Percentiles rank a stretch among this genome's conserved stretches.
Conservation (phyloP, 2,329 filamentous ascomycete species). For the Colletotrichum sansevieriae region DNA sequence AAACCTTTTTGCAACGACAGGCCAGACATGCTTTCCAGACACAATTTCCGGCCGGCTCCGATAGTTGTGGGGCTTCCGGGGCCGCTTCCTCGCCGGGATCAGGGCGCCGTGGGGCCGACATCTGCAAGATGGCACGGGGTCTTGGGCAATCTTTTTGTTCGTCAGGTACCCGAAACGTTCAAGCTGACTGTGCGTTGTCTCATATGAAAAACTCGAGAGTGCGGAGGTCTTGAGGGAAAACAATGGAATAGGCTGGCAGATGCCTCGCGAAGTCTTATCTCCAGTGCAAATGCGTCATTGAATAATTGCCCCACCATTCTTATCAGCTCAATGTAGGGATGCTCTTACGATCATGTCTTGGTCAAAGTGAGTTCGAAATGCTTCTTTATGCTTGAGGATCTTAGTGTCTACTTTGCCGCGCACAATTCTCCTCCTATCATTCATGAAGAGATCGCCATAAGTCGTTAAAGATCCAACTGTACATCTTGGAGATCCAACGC, state of each 20-base stretch:
- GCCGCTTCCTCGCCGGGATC: background rate
- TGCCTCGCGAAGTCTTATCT: constrained; percentile 8
- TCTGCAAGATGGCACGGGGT: background rate
- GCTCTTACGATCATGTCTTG: too few relatives aligned
- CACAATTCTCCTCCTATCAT: too few relatives aligned
- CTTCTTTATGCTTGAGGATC: too few relatives aligned
- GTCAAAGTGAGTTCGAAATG: too few relatives aligned
- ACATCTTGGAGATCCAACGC: background rate
- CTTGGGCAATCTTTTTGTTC: too few relatives aligned
- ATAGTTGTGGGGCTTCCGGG: background rate
- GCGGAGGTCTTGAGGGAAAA: background rate
- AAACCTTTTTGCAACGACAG: constrained; percentile 2
- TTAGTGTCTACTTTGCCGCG: too few relatives aligned
- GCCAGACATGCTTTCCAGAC: background rate
- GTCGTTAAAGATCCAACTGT: too few relatives aligned
- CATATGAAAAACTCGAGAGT: background rate
- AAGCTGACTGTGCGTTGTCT: background rate
- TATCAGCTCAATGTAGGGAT: background rate
- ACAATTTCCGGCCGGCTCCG: constrained; percentile 2
- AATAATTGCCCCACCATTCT: background rate
- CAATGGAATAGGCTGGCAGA: background rate
- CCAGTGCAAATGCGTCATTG: background rate
- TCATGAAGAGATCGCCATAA: too few relatives aligned
- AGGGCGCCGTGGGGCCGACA: background rate
- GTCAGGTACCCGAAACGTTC: background rate